Conservation (phyloP, 1,284 basidiomycete genomes). For the Microbotryomycetes sp. region DNA sequence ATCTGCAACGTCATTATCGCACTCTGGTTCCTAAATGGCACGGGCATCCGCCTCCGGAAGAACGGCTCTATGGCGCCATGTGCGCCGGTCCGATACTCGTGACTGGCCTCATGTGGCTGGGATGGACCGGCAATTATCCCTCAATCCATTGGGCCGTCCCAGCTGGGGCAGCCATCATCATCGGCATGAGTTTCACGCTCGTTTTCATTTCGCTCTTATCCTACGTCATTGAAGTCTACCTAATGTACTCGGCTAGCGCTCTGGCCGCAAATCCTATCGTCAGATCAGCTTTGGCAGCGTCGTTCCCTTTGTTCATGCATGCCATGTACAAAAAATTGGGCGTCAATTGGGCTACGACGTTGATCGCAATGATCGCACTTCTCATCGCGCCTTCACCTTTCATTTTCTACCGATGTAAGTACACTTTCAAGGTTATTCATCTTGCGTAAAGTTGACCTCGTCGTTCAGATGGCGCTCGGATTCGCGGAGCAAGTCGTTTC, state of each 20-base stretch:
- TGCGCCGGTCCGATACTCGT: slow-evolving; percentile 53
- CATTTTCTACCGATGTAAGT: slow-evolving; percentile 57
- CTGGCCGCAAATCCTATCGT: slow-evolving; percentile 62
- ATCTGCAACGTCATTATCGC: slow-evolving; percentile 47
- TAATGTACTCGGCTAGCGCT: slow-evolving; percentile 56
- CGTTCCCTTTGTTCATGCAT: slow-evolving; percentile 61
- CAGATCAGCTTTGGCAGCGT: slow-evolving; percentile 56
- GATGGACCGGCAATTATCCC: slow-evolving; percentile 57
- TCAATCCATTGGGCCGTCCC: slow-evolving; percentile 57
- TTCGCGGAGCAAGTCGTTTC: slow-evolving; percentile 23
- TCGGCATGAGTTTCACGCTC: slow-evolving; percentile 52
- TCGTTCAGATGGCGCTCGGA: slow-evolving; percentile 13
- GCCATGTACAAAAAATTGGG: slow-evolving; percentile 53
- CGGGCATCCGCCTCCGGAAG: slow-evolving; percentile 57
- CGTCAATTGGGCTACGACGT: slow-evolving; percentile 53
- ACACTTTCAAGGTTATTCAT: too few species aligned
- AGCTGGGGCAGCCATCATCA: slow-evolving; percentile 43
- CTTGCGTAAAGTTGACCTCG: too few species aligned
- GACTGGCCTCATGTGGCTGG: slow-evolving; percentile 60
- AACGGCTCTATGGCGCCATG: slow-evolving; percentile 53
- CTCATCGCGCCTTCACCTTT: slow-evolving; percentile 54
- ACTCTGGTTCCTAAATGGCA: slow-evolving; percentile 46
- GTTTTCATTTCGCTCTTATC: slow-evolving; percentile 57
- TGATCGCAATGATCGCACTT: slow-evolving; percentile 51
- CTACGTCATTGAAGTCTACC: slow-evolving; percentile 50